Evolutionary conservation across 805 yeast species (phyloP).

Genomic region (Wickerhamiella qilinensis): DNA sequence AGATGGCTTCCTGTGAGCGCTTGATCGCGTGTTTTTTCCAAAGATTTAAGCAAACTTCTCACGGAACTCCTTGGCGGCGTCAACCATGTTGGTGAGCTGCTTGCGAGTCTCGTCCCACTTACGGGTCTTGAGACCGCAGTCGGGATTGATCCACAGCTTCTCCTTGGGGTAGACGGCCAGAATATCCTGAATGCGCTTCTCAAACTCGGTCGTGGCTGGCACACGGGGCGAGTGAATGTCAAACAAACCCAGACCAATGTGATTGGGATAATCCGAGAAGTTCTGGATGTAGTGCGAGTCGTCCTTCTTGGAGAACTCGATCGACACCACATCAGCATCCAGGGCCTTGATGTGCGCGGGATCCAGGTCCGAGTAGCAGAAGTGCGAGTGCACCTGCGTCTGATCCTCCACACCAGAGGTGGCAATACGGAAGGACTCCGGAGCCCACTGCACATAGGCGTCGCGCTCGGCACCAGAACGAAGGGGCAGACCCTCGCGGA

Average conservation of each 20-base stretch:
- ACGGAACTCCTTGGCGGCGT: slow-evolving; percentile 95
- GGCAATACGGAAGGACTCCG: slow-evolving; percentile 98
- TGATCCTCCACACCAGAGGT: slow-evolving; percentile 91
- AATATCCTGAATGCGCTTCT: slow-evolving; percentile 83
- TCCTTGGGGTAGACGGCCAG: slow-evolving; percentile 94
- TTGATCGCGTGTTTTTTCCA: neutral
- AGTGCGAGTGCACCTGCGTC: slow-evolving; percentile 98
- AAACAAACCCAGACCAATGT: slow-evolving; percentile 97
- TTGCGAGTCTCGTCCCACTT: slow-evolving; percentile 96
- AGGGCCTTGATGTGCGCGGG: slow-evolving; percentile 98
- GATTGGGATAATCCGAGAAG: slow-evolving; percentile 97
- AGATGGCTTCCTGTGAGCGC: neutral
- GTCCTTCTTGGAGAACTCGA: slow-evolving; percentile 99
- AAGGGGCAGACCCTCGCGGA: slow-evolving; percentile 99
- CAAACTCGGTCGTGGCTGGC: slow-evolving; percentile 94
- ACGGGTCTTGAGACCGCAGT: slow-evolving; percentile 99
- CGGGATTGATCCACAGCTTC: slow-evolving; percentile 99
- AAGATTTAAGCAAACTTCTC: slow-evolving; percentile 25
- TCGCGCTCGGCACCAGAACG: slow-evolving; percentile 95
- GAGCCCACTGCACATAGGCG: slow-evolving; percentile 96
- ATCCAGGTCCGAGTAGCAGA: slow-evolving; percentile 99
- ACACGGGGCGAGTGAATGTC: slow-evolving; percentile 99
- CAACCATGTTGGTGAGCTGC: slow-evolving; percentile 96
- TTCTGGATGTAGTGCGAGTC: slow-evolving; percentile 96
- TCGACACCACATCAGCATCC: slow-evolving; percentile 98